Conservation (phyloP, 352 stramenopile species). For the Globisporangium alternatum region DNA sequence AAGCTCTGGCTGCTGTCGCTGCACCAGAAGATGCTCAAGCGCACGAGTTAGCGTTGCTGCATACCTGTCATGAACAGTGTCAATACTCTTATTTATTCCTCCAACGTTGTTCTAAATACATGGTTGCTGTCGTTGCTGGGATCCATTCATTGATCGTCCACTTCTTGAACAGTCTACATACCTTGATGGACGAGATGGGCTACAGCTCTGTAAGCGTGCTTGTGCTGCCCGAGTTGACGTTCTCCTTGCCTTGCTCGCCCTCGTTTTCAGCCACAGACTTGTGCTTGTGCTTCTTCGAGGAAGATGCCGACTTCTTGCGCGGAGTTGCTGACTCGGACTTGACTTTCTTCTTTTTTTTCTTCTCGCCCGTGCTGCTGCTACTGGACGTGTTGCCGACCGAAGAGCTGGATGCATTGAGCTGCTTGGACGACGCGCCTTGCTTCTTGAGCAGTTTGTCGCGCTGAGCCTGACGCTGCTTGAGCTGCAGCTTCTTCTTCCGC, state of each 20-base stretch:
- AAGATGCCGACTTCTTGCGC: constrained; percentile 26
- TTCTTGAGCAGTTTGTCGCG: constrained; percentile 78
- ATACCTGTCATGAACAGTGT: background rate
- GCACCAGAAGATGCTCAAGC: constrained; percentile 71
- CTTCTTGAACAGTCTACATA: background rate
- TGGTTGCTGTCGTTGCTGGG: background rate
- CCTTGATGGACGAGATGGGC: background rate
- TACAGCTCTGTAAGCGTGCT: constrained; percentile 19
- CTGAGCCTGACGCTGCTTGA: constrained; percentile 74
- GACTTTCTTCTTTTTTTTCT: constrained; percentile 49
- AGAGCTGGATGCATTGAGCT: constrained; percentile 9
- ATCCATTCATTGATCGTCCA: background rate
- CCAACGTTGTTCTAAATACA: background rate
- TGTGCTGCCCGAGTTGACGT: background rate
- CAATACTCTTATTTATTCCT: constrained; percentile 11
- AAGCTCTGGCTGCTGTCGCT: constrained; percentile 73
- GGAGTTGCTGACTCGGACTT: constrained; percentile 19
- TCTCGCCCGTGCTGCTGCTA: constrained; percentile 24
- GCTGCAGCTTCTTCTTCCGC: constrained; percentile 59
- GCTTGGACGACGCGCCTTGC: constrained; percentile 25
- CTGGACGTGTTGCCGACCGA: constrained; percentile 1
- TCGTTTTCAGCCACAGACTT: background rate
- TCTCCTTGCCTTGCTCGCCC: constrained; percentile 13
- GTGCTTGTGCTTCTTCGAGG: constrained; percentile 19
- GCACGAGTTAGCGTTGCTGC: constrained; percentile 26